Evolutionary conservation across 2,329 filamentous ascomycete genomes (phyloP).

Genomic region (Byssothecium circinans): DNA sequence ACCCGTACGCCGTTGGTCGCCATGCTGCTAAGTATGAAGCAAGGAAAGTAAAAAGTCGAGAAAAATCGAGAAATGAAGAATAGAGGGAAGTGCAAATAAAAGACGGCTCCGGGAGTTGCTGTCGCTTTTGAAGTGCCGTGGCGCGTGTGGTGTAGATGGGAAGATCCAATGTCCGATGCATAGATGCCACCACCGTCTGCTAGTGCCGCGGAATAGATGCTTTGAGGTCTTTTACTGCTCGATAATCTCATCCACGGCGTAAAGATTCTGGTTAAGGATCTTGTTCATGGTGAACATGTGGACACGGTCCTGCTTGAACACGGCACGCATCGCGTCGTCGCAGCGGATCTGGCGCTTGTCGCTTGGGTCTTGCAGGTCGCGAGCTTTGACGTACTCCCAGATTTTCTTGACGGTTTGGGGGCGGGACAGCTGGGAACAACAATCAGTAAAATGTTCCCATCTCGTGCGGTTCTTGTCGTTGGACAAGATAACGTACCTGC

Average conservation of each 20-base stretch:
- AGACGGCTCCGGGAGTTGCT: no score
- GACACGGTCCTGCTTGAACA: constrained; percentile 88
- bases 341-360: constrained; percentile 93
- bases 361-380: constrained; percentile 83
- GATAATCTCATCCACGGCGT: constrained; percentile 71
- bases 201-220: no score
- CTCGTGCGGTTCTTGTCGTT: neutral
- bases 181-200: no score
- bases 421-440: constrained; percentile 69
- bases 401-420: constrained; percentile 96
- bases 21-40: constrained; percentile 12
- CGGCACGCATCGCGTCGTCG: constrained; percentile 85
- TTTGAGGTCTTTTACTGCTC: neutral
- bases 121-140: no score
- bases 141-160: neutral
- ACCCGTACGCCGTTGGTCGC: constrained; percentile 6
- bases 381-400: constrained; percentile 90
- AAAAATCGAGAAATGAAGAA: neutral
- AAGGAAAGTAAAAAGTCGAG: neutral
- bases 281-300: constrained; percentile 99
- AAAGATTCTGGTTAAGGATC: constrained; percentile 85
- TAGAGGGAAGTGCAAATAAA: neutral
- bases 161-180: no score
- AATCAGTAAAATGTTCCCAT: constrained; percentile 8
- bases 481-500: constrained; percentile 54